Evolutionary conservation across 1,284 basidiomycete genomes (phyloP), one percentile per base, ranked within the genome.

Genomic region (Grifola frondosa): DNA sequence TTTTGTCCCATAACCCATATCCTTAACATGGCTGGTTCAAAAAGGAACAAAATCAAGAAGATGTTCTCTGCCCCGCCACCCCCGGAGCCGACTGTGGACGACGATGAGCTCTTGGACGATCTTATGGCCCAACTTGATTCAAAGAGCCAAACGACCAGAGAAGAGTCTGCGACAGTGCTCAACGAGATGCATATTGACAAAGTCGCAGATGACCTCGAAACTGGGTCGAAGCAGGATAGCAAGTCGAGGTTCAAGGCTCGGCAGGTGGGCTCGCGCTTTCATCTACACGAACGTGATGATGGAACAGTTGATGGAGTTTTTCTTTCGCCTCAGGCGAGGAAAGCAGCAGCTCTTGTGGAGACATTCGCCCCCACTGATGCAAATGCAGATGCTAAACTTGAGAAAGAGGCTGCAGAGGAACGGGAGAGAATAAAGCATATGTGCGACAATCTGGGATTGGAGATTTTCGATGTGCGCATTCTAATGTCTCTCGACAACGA

Each of bases 181-280:
- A 70, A 70, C 34, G 73, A 78, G 30, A 71, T 80, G 52, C 59
- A 75, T 30, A 50, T 66, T 10, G 62, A 66, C 34, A 57, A 72
- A 42, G 62, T 66, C n/a, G 69, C 69, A 13, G 64, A 75, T 26
- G 49, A 49, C 24, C 40, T 59, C 6, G 73, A 73, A 22, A 50
- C 54, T 19, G 51, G 61, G 5, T 59, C 54, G n/a, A 89, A 82
- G 64, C 79, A 84, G 61, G 82, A 82, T 61, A 71, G 80, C 30
- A 91, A 81, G 62, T 71, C 74, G 56, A 78, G 89, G 32, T 89
- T 88, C 65, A 77, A 80, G 52, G 91, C 90, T 38, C 74, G 92
- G 40, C 84, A 90, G 78, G 90, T 88, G 53, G 54, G 76, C 40
- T 26, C 25, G 37, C 10, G 29, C 29, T 19, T 13, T n/a, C 19